Evolutionary conservation across 2,329 filamentous ascomycete species (phyloP).

Genomic region (Fusarium oligoseptatum): DNA sequence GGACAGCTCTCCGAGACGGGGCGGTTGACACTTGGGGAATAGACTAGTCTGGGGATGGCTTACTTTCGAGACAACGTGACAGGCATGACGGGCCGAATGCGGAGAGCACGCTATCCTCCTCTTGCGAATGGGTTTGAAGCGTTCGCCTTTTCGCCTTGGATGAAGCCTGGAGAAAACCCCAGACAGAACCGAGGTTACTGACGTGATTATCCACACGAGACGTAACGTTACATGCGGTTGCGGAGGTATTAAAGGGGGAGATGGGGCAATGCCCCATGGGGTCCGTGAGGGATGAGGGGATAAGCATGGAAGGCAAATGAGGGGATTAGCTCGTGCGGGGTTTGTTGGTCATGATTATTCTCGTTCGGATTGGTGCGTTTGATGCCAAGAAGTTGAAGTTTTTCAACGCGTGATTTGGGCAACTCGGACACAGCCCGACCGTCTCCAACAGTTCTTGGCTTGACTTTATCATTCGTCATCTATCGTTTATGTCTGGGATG

Average conservation of each 20-base stretch:
- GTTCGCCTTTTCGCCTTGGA: not conserved
- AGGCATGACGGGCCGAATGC: conserved; percentile 1
- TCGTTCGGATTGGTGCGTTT: not conserved
- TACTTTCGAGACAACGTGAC: not conserved
- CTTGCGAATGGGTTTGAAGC: not conserved
- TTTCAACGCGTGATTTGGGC: not conserved
- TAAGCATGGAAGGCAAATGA: not conserved
- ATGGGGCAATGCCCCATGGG: not conserved
- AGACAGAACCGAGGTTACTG: not conserved
- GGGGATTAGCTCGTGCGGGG: not conserved
- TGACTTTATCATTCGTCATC: not conserved
- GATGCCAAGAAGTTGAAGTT: not conserved
- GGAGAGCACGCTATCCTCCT: not conserved
- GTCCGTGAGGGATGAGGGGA: not conserved
- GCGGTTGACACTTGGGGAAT: not conserved
- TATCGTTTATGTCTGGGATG: not conserved
- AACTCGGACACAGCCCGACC: not conserved
- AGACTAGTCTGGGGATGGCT: not conserved
- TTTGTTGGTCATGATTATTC: not conserved
- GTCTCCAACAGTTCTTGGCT: not conserved
- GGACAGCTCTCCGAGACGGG: conserved; percentile 1
- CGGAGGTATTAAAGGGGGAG: not conserved
- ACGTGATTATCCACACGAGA: not conserved
- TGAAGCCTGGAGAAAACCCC: not conserved
- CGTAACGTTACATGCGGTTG: not conserved